Evolutionary conservation across 257 asterid genomes (phyloP).

Genomic region (Ophiorrhiza pumila): DNA sequence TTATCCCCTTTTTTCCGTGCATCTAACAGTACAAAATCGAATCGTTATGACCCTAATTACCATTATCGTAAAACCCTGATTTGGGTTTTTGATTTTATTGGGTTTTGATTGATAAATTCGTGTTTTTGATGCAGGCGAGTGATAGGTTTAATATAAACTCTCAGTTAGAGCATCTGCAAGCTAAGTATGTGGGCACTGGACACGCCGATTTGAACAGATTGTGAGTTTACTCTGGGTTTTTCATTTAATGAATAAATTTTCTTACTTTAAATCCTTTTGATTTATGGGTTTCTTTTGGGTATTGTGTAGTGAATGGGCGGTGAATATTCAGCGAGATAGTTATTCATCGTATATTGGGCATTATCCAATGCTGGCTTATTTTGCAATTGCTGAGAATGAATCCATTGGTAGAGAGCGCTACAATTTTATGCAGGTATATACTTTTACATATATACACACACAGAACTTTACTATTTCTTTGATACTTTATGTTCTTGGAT

Average conservation of each 20-base stretch:
- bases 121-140: slow-evolving; percentile 66
- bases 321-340: slow-evolving; percentile 89
- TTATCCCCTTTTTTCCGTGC: background rate
- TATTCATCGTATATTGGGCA: slow-evolving; percentile 92
- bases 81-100: background rate
- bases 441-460: no score
- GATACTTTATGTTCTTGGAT: background rate
- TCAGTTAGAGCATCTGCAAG: slow-evolving; percentile 94
- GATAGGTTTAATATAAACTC: slow-evolving; percentile 96
- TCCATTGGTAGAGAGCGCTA: slow-evolving; percentile 97
- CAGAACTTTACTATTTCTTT: background rate
- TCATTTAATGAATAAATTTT: background rate
- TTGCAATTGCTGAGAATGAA: slow-evolving; percentile 94
- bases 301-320: slow-evolving; percentile 89
- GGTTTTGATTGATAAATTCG: background rate
- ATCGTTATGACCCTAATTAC: background rate
- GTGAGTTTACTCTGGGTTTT: slow-evolving; percentile 38
- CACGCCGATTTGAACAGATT: slow-evolving; percentile 93
- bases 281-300: background rate
- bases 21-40: background rate
- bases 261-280: background rate
- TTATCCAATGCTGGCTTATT: slow-evolving; percentile 80
- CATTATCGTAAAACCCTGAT: background rate
- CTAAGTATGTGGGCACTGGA: slow-evolving; percentile 99
- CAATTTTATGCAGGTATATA: slow-evolving; percentile 89